These are phyloP conservation scores for Entamoeba dispar DNA, from an alignment of 208 protist genomes.

Conservation along the genomic window DNA sequence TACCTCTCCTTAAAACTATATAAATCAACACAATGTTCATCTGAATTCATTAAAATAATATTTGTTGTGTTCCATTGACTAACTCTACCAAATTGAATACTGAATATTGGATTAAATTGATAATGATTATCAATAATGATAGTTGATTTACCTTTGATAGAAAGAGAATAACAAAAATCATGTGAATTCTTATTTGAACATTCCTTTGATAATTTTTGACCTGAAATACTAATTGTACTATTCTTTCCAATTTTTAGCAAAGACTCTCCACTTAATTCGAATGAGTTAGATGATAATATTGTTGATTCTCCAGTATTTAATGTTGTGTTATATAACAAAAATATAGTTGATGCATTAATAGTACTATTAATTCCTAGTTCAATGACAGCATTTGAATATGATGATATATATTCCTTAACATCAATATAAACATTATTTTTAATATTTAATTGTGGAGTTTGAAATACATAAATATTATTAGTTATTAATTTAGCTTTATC, in stretches of 20 bases:
- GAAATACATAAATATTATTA: neutral
- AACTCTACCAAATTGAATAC: neutral
- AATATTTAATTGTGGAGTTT: neutral
- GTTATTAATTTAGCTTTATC: neutral
- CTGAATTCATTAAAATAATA: neutral
- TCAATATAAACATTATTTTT: neutral
- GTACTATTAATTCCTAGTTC: neutral
- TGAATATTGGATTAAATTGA: neutral
- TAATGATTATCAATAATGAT: neutral
- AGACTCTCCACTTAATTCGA: neutral
- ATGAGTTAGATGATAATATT: neutral
- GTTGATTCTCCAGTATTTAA: neutral
- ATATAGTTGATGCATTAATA: neutral
- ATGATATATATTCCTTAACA: neutral
- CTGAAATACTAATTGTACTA: neutral
- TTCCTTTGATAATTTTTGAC: neutral
- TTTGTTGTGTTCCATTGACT: neutral
- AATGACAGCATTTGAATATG: neutral
- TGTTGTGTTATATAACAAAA: neutral
- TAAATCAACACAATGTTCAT: neutral
- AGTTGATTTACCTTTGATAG: neutral
- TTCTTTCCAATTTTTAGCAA: neutral
- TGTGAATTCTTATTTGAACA: neutral
- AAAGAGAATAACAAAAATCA: neutral
- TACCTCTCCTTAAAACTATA: neutral